Evolutionary conservation across 371 early-diverging fungal genomes (phyloP).

Genomic region (Zychaea mexicana): DNA sequence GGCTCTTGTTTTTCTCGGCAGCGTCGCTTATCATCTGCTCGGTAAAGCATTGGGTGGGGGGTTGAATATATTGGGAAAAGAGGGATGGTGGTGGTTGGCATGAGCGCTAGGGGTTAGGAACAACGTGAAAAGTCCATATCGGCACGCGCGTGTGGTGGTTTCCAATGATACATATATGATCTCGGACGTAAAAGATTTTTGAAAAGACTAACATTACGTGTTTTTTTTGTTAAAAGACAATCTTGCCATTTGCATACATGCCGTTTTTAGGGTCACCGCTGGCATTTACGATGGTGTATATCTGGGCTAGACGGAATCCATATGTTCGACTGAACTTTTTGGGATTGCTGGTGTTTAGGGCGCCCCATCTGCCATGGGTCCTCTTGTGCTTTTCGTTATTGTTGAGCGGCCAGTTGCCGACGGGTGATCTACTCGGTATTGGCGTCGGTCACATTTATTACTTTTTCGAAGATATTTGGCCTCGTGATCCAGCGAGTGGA

Average conservation of each 20-base stretch:
- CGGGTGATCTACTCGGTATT: conserved; percentile 83
- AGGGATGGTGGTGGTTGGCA: background rate
- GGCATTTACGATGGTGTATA: conserved; percentile 87
- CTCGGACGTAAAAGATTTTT: no score
- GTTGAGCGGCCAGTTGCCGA: conserved; percentile 74
- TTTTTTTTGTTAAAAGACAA: conserved; percentile 42
- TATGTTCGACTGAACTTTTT: conserved; percentile 83
- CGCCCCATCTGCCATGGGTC: conserved; percentile 93
- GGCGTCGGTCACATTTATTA: conserved; percentile 93
- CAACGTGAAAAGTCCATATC: background rate
- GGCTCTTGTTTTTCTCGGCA: conserved; percentile 77
- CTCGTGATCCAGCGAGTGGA: conserved; percentile 65
- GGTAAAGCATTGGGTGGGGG: conserved; percentile 22
- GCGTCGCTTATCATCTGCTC: conserved; percentile 54
- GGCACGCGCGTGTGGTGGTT: no score
- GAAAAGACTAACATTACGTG: no score
- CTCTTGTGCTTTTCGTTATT: conserved; percentile 81
- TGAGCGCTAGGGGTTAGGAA: background rate
- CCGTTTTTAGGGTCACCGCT: conserved; percentile 87
- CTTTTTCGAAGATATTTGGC: conserved; percentile 95
- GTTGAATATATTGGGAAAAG: background rate
- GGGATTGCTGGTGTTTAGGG: conserved; percentile 88
- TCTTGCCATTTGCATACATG: conserved; percentile 71
- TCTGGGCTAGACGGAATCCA: conserved; percentile 96
- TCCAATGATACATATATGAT: background rate